These are phyloP conservation scores for Epichloe typhina DNA, from an alignment of 2,329 filamentous ascomycete species.

Conservation along the genomic window DNA sequence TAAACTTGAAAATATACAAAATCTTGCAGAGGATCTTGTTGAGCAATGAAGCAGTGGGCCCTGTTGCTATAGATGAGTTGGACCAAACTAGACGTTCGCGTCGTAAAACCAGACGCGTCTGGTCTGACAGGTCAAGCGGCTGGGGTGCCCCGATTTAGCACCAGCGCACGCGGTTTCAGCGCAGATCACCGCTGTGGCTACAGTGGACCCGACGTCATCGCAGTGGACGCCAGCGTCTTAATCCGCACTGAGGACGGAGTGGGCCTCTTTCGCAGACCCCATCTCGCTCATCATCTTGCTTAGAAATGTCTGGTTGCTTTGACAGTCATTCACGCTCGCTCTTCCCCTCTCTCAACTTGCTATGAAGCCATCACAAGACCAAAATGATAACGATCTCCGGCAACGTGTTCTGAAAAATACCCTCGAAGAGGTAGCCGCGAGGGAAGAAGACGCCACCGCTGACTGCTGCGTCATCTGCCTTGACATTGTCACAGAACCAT, in stretches of 20 bases:
- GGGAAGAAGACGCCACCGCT: constrained; percentile 9
- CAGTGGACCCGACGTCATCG: not conserved
- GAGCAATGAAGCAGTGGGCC: not conserved
- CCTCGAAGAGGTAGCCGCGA: constrained; percentile 26
- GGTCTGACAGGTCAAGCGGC: not conserved
- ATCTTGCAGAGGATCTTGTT: not conserved
- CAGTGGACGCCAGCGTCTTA: not conserved
- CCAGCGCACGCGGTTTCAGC: not conserved
- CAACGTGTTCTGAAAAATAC: constrained; percentile 30
- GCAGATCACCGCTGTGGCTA: not conserved
- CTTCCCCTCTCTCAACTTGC: not conserved
- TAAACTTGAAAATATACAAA: not conserved
- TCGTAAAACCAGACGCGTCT: not conserved
- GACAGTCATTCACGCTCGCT: too few species aligned
- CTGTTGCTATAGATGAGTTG: not conserved
- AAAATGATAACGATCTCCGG: constrained; percentile 22
- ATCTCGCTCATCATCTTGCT: too few species aligned
- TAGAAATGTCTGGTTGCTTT: not conserved
- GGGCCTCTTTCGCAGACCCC: too few species aligned
- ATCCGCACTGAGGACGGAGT: too few species aligned
- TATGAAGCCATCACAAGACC: not conserved
- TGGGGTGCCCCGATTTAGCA: not conserved
- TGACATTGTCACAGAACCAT: constrained; percentile 57
- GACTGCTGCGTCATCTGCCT: constrained; percentile 77
- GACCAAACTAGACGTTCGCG: not conserved